Percentiles rank a stretch among this genome's conserved stretches.
Evolutionary conservation across 116 monocot species (phyloP).

Genomic region (Cymodocea nodosa): DNA sequence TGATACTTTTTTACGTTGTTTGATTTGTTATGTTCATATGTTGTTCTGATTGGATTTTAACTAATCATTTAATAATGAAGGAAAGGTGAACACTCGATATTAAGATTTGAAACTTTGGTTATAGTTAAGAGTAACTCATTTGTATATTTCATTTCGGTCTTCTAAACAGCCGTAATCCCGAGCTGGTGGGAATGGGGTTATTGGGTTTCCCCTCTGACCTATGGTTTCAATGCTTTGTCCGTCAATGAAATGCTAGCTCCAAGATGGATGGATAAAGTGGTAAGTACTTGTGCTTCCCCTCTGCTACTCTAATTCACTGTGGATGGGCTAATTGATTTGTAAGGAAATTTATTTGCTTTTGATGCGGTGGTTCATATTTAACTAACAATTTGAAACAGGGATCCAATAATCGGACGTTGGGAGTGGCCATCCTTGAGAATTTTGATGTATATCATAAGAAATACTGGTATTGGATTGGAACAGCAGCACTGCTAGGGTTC

Average conservation of each 20-base stretch:
- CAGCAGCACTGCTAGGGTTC: constrained; percentile 46
- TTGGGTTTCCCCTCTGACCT: constrained; percentile 44
- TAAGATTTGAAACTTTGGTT: too few species aligned
- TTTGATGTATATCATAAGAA: constrained; percentile 31
- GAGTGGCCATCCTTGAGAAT: constrained; percentile 38
- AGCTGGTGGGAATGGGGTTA: constrained; percentile 62
- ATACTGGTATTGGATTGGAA: constrained; percentile 80
- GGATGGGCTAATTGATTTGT: too few species aligned
- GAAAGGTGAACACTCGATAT: too few species aligned
- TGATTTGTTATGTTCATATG: too few species aligned
- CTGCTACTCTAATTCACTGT: too few species aligned
- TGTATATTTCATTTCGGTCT: too few species aligned
- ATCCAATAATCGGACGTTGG: constrained; percentile 29
- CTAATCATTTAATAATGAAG: not conserved
- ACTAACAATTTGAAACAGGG: constrained; percentile 13
- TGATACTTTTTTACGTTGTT: too few species aligned
- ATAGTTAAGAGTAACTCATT: too few species aligned
- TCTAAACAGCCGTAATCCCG: constrained; percentile 26
- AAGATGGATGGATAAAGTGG: constrained; percentile 43
- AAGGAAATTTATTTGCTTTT: too few species aligned
- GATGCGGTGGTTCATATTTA: too few species aligned
- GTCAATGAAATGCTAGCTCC: constrained; percentile 44
- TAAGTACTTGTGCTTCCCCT: constrained; percentile 9
- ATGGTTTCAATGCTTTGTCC: constrained; percentile 36
- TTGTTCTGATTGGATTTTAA: constrained; percentile 1